These are phyloP conservation scores for Pelagomonas calceolata DNA, from an alignment of 108 stramenopile species.

Conservation along the genomic window DNA sequence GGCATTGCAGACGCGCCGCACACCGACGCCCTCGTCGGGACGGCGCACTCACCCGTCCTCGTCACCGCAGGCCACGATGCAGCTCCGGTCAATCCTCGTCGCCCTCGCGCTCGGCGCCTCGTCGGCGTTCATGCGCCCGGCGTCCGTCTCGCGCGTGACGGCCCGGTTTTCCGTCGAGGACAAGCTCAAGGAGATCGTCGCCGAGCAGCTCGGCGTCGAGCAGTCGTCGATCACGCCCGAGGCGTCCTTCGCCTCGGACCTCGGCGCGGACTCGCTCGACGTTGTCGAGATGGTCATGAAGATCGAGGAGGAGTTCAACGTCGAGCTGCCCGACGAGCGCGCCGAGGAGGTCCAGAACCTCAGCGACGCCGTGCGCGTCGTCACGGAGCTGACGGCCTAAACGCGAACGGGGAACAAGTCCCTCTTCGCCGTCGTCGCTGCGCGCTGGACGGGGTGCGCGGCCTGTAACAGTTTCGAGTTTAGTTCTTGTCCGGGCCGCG, in stretches of 20 bases:
- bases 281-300: slow-evolving; percentile 2
- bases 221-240: neutral
- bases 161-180: too few species aligned
- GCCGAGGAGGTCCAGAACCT: slow-evolving; percentile 2
- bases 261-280: neutral
- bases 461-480: too few species aligned
- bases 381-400: neutral
- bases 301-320: slow-evolving; percentile 1
- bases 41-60: too few species aligned
- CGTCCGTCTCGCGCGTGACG: neutral
- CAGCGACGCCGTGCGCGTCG: neutral
- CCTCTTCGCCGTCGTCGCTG: too few species aligned
- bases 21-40: too few species aligned
- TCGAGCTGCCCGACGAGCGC: neutral
- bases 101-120: neutral
- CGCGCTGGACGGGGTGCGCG: too few species aligned
- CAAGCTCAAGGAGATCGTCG: neutral
- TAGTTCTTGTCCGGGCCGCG: too few species aligned
- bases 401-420: too few species aligned
- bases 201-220: slow-evolving; percentile 2
- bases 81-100: neutral
- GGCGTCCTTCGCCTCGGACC: neutral
- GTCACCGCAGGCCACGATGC: too few species aligned
- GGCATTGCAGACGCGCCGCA: too few species aligned
- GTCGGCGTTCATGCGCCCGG: neutral